Evolutionary conservation across 345 rosid species (phyloP).

Genomic region (Eucalyptus shirleyi): DNA sequence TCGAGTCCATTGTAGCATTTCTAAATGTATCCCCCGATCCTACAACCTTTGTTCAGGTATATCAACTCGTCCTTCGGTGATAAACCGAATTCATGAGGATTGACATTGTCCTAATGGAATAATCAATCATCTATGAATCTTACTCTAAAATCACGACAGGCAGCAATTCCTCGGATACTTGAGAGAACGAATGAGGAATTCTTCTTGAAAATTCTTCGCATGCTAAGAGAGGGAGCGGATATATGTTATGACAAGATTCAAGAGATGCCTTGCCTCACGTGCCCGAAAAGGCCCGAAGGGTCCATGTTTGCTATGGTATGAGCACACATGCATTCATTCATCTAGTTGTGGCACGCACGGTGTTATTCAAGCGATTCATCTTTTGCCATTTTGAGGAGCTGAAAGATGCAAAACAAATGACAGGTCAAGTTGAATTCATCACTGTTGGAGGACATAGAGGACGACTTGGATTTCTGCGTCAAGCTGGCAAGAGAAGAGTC

Average conservation of each 20-base stretch:
- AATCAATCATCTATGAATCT: background rate
- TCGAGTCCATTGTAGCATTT: background rate
- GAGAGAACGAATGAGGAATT: slow-evolving; percentile 47
- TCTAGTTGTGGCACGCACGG: background rate
- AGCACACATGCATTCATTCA: background rate
- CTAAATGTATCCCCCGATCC: slow-evolving; percentile 1
- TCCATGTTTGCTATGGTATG: slow-evolving; percentile 59
- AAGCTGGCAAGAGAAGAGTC: background rate
- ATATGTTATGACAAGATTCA: slow-evolving; percentile 28
- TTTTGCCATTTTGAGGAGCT: background rate
- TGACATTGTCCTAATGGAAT: background rate
- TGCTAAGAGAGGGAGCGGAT: slow-evolving; percentile 33
- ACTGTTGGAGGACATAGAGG: background rate
- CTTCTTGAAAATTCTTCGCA: slow-evolving; percentile 27
- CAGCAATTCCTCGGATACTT: slow-evolving; percentile 48
- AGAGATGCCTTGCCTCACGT: slow-evolving; percentile 50
- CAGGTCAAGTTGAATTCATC: background rate
- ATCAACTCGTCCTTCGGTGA: background rate
- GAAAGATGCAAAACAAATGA: background rate
- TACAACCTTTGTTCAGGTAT: slow-evolving; percentile 20
- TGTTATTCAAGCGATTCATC: background rate
- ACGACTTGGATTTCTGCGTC: background rate
- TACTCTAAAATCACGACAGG: slow-evolving; percentile 13
- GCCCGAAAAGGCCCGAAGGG: slow-evolving; percentile 53
- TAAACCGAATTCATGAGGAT: background rate